Conservation (phyloP, 495 filamentous ascomycete species). For the Talaromyces nanjingensis region DNA sequence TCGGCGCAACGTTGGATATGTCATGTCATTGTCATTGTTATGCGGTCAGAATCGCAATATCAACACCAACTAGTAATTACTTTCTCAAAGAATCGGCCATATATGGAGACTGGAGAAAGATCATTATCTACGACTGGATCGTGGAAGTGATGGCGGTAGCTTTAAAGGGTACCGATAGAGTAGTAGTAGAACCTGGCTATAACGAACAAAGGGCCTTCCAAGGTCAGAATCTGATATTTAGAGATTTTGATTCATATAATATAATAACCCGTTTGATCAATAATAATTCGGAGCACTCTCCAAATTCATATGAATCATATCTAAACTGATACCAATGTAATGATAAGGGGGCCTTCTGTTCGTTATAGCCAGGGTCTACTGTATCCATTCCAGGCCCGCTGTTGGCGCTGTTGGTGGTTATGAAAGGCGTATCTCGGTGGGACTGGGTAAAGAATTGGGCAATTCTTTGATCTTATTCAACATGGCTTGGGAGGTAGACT, state of each 20-base stretch:
- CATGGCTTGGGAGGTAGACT: not conserved
- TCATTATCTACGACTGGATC: not conserved
- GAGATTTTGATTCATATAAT: too few relatives aligned
- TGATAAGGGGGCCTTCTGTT: too few relatives aligned
- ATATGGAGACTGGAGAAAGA: not conserved
- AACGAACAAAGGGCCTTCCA: too few relatives aligned
- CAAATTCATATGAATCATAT: too few relatives aligned
- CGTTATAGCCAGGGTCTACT: too few relatives aligned
- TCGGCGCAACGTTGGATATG: not conserved
- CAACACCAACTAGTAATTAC: not conserved
- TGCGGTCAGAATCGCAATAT: not conserved
- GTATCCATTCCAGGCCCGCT: not conserved
- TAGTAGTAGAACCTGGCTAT: not conserved
- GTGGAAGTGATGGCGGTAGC: not conserved
- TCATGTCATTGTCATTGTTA: not conserved
- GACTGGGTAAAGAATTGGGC: not conserved
- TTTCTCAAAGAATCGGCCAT: not conserved
- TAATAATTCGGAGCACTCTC: too few relatives aligned
- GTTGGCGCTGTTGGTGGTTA: not conserved
- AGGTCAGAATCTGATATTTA: too few relatives aligned
- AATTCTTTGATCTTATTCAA: not conserved
- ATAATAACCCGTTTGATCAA: too few relatives aligned
- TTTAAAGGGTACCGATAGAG: not conserved
- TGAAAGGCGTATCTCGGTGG: not conserved
- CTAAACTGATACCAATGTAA: too few relatives aligned